Evolutionary conservation across 495 filamentous ascomycete genomes (phyloP), one percentile per base, ranked within the genome.

Genomic region (Annulohypoxylon stygium): DNA sequence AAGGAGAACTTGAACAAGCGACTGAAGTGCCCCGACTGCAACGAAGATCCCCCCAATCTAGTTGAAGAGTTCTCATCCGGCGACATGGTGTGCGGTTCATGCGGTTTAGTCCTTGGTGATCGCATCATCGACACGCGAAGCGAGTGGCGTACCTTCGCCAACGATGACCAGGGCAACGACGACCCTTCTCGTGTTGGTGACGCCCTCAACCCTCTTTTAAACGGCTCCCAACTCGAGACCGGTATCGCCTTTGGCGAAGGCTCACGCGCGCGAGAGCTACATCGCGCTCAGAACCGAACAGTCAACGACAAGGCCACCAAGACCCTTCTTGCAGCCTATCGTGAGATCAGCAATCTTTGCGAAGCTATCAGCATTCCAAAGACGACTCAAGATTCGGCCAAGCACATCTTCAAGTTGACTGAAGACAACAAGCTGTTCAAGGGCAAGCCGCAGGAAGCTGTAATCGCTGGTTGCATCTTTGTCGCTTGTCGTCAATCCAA

Each of bases 181-280:
- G 96, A 99, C 78, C 96, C 96, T 0, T 97, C 93, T 60, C 96
- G 96, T 93, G 96, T 99, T 73, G 96, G 96, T 81, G 96, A 98
- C 58, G 93, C 89, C 0, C 88, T 89, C 43, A 97, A 98, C 75
- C 88, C 91, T 18, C 87, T 98, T 65, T 87, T 97, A 43, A 94
- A 97, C 75, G 97, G 95, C 51, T 91, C 93, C 67, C 95, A 98
- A 82, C 90, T 99, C 47, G 90, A 97, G 80, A 99, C 96, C 7
- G 88, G 87, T 57, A 98, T 99, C 70, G 93, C 92, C 23, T 91
- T 89, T 59, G 90, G 88, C 67, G 93, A 93, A n/a, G 91, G 89
- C 67, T 89, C 92, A 64, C 86, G 84, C 69, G 80, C 82, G 18
- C 87, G 92, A 25, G 95, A 97, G 72, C 84, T 99, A 26, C 90